Evolutionary conservation across 352 stramenopile species (phyloP), one percentile per base, ranked within the genome.

Genomic region (Phytophthora sojae): DNA sequence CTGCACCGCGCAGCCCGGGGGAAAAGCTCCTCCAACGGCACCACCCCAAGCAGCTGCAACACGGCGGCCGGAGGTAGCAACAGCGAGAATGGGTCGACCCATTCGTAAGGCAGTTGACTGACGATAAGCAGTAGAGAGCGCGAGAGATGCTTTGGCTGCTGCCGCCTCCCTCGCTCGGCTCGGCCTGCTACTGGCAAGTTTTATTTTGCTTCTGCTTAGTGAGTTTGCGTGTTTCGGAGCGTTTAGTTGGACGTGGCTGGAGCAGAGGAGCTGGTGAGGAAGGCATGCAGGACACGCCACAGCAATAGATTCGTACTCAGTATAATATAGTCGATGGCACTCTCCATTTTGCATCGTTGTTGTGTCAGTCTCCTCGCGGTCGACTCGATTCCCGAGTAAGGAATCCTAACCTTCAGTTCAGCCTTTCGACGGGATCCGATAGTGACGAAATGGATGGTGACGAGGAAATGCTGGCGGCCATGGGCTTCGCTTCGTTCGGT

Each of bases 401-500:
- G 21, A 21, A 21, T 21, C 21, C 21, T 21, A 21, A 21, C 21
- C 21, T 21, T 21, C 14, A 58, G 4, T 8, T 61, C 23, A 54
- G 57, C 35, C 26, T 61, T 61, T 53, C 6, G 51, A 60, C 45
- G 39, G 53, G 17, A 49, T 64, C 55, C 6, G 19, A 21, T 64
- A 44, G 17, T 15, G 19, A 44, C 42, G 14, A 61, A 71, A 81
- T 84, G 77, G 71, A 59, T 74, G 67, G 65, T 68, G 70, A 85
- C 1, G 72, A 89, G 4, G 69, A 73, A 17, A 68, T 80, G 66
- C 71, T 70, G 32, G 64, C 69, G 9, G 60, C 84, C 12, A 76
- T 95, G 73, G 88, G 88, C 44, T 94, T 95, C 45, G 65, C 80
- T 21, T 79, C 75, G 35, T 95, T 95, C 67, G 88, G 88, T 1